A percentile compares a stretch with the other conserved stretches of the same genome.
Evolutionary conservation across 306 rosid species (phyloP).

Genomic region (Malus sylvestris): DNA sequence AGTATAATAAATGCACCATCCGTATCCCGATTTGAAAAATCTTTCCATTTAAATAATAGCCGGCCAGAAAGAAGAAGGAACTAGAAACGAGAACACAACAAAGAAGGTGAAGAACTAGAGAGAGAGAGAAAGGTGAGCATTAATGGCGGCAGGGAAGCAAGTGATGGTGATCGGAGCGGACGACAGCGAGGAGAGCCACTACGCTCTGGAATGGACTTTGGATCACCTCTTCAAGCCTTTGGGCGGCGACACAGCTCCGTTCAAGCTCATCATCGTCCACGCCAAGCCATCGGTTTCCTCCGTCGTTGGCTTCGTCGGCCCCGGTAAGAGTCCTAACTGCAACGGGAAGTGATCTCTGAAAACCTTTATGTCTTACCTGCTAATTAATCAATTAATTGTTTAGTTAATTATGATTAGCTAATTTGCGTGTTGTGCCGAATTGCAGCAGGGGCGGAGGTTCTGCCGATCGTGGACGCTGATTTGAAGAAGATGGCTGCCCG

Average conservation of each 20-base stretch:
- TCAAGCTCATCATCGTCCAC: constrained; percentile 36
- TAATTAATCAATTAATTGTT: background rate
- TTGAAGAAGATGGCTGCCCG: constrained; percentile 30
- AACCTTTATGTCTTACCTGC: too few relatives aligned
- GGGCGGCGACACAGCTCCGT: too few relatives aligned
- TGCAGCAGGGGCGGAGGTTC: constrained; percentile 44
- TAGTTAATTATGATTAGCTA: background rate
- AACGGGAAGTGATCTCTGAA: too few relatives aligned
- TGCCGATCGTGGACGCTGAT: constrained; percentile 50
- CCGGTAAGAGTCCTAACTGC: constrained; percentile 9
- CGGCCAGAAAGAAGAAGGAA: too few relatives aligned
- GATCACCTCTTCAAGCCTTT: constrained; percentile 33
- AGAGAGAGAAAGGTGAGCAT: too few relatives aligned
- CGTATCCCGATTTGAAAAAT: too few relatives aligned
- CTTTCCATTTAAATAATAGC: too few relatives aligned
- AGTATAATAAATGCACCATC: too few relatives aligned
- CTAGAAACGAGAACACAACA: too few relatives aligned
- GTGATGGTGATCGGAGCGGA: constrained; percentile 31
- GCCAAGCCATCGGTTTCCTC: constrained; percentile 30
- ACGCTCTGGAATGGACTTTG: constrained; percentile 45
- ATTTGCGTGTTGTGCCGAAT: background rate
- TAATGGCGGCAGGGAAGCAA: background rate
- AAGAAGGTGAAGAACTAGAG: too few relatives aligned
- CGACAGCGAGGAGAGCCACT: constrained; percentile 27
- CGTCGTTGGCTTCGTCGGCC: constrained; percentile 26